phyloP scores from a whole-genome alignment of 1,284 basidiomycete genomes.

The Ganoderma boninense region DNA sequence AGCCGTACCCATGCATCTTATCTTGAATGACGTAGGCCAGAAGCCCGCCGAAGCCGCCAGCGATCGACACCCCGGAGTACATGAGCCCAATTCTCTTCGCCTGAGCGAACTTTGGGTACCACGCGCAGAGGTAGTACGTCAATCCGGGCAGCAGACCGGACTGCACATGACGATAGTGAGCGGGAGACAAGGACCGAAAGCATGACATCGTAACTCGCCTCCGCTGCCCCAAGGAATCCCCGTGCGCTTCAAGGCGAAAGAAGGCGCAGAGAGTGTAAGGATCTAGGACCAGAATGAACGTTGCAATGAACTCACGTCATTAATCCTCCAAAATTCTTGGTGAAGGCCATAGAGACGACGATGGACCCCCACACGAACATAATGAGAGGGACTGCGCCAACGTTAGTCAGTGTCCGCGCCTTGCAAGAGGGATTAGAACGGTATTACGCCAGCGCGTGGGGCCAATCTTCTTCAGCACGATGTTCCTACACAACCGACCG shows the following conservation, averaged over 20 bases:
- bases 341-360: constrained; percentile 26
- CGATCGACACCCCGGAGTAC: constrained; percentile 62
- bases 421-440: neutral
- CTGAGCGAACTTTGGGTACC: constrained; percentile 26
- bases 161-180: constrained; percentile 46
- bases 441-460: constrained; percentile 27
- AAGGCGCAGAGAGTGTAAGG: too few species aligned
- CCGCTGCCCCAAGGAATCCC: constrained; percentile 12
- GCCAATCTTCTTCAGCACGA: constrained; percentile 23
- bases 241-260: constrained; percentile 9
- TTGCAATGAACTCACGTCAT: constrained; percentile 15
- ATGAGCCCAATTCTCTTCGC: constrained; percentile 47
- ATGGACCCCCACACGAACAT: constrained; percentile 28
- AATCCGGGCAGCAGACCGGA: constrained; percentile 60
- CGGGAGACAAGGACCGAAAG: constrained; percentile 44
- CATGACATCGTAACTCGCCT: neutral
- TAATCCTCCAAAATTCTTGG: constrained; percentile 24
- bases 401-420: neutral
- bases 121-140: constrained; percentile 57
- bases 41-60: constrained; percentile 40
- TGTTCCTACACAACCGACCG: constrained; percentile 17
- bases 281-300: too few species aligned
- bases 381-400: constrained; percentile 1
- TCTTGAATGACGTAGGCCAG: constrained; percentile 16
- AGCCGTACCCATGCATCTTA: constrained; percentile 17